These are phyloP conservation scores for Podila epicladia DNA, from an alignment of 192 early-diverging fungal genomes.

Conservation along the genomic window DNA sequence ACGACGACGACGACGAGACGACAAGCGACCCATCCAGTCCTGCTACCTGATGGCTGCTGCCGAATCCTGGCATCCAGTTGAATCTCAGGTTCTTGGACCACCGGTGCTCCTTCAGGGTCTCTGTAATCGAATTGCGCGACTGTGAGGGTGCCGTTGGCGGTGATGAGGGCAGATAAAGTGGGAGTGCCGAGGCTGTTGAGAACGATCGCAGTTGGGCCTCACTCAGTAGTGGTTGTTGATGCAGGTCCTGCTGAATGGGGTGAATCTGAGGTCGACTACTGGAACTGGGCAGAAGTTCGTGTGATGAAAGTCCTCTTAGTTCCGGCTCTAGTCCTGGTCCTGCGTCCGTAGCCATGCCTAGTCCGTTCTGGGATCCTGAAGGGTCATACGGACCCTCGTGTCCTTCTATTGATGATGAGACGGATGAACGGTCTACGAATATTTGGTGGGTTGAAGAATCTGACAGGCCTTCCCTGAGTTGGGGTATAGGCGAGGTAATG, in stretches of 20 bases:
- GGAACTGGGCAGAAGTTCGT: no score
- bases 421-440: neutral
- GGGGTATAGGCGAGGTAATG: slow-evolving; percentile 29
- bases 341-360: no score
- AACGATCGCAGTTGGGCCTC: slow-evolving; percentile 8
- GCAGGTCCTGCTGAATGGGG: slow-evolving; percentile 6
- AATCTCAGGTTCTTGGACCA: slow-evolving; percentile 36
- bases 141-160: neutral
- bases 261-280: neutral
- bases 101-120: slow-evolving; percentile 35
- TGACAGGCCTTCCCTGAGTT: slow-evolving; percentile 5
- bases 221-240: neutral
- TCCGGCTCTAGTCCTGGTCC: no score
- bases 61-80: slow-evolving; percentile 24
- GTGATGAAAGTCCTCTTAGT: no score
- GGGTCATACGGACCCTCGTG: neutral
- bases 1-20: neutral
- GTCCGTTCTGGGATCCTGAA: no score
- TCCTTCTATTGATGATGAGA: slow-evolving; percentile 1
- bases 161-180: neutral
- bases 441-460: slow-evolving; percentile 1
- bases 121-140: slow-evolving; percentile 19
- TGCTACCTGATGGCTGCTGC: slow-evolving; percentile 5
- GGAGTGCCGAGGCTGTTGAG: slow-evolving; percentile 10
- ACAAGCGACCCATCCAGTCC: slow-evolving; percentile 15